Conservation (phyloP, 345 rosid genomes). For the Eucalyptus curtisii region DNA sequence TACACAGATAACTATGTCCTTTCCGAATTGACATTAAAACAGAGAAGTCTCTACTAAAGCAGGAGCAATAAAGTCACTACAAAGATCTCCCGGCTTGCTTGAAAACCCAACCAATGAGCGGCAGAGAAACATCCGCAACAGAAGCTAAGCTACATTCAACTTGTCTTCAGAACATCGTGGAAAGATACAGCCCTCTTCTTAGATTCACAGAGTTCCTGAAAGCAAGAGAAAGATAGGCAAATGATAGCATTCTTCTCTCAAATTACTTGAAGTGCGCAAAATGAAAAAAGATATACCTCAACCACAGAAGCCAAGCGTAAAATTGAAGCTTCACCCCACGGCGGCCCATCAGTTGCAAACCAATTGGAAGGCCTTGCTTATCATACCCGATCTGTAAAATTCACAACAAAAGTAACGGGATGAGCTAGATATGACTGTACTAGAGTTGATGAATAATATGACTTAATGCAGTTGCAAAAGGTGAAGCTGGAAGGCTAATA, state of each 20-base stretch:
- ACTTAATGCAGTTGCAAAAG: too few species aligned
- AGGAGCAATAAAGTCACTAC: background rate
- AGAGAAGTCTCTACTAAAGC: background rate
- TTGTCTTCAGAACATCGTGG: slow-evolving; percentile 39
- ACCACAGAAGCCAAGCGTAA: slow-evolving; percentile 56
- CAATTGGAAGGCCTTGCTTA: slow-evolving; percentile 79
- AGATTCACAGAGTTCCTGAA: slow-evolving; percentile 49
- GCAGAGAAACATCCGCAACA: background rate
- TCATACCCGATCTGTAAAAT: slow-evolving; percentile 68
- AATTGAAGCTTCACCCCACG: slow-evolving; percentile 79
- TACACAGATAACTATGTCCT: background rate
- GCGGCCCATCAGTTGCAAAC: slow-evolving; percentile 74
- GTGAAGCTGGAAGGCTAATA: too few species aligned
- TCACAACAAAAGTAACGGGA: background rate
- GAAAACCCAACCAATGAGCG: background rate
- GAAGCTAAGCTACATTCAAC: background rate
- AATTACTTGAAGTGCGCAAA: background rate
- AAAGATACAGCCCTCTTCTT: slow-evolving; percentile 56
- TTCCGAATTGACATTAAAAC: background rate
- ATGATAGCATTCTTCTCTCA: background rate
- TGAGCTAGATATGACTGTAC: background rate
- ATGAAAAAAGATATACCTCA: slow-evolving; percentile 18
- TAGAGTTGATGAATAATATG: background rate
- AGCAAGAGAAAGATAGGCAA: background rate
- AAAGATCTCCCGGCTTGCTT: background rate